Evolutionary conservation across 768 basidiomycete genomes (phyloP).

Genomic region (Tylopilus sp.): DNA sequence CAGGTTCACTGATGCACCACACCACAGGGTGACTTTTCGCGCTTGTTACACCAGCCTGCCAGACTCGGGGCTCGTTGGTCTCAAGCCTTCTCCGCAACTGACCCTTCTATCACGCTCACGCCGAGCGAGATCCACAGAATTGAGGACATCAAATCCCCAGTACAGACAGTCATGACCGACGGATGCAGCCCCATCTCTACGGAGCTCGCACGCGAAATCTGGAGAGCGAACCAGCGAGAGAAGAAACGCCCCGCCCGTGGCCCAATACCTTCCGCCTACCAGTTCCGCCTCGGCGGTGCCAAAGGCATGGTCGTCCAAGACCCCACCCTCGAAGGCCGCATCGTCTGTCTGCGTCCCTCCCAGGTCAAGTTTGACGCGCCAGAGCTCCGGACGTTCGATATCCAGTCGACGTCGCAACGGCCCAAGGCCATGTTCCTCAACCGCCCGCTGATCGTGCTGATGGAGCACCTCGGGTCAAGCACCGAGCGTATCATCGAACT

Average conservation of each 20-base stretch:
- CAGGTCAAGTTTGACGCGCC: slow-evolving; percentile 47
- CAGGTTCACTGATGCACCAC: slow-evolving; percentile 2
- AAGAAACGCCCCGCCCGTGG: slow-evolving; percentile 21
- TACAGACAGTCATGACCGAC: slow-evolving; percentile 44
- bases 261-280: slow-evolving; percentile 37
- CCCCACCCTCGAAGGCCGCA: slow-evolving; percentile 32
- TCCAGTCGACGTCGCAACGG: slow-evolving; percentile 42
- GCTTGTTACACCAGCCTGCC: slow-evolving; percentile 39
- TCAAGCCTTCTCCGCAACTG: slow-evolving; percentile 52
- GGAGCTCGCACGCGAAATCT: slow-evolving; percentile 34
- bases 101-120: slow-evolving; percentile 40
- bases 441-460: slow-evolving; percentile 45
- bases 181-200: slow-evolving; percentile 47
- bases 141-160: slow-evolving; percentile 29
- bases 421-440: slow-evolving; percentile 45
- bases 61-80: slow-evolving; percentile 51
- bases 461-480: slow-evolving; percentile 44
- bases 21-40: slow-evolving; percentile 39
- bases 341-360: slow-evolving; percentile 40
- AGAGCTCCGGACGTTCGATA: slow-evolving; percentile 40
- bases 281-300: slow-evolving; percentile 44
- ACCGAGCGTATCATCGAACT: slow-evolving; percentile 32
- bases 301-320: slow-evolving; percentile 49
- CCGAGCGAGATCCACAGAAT: slow-evolving; percentile 32
- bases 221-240: slow-evolving; percentile 32